phyloP scores from a whole-genome alignment of 2,329 filamentous ascomycete species.

The Sporothrix brunneoviolacea region DNA sequence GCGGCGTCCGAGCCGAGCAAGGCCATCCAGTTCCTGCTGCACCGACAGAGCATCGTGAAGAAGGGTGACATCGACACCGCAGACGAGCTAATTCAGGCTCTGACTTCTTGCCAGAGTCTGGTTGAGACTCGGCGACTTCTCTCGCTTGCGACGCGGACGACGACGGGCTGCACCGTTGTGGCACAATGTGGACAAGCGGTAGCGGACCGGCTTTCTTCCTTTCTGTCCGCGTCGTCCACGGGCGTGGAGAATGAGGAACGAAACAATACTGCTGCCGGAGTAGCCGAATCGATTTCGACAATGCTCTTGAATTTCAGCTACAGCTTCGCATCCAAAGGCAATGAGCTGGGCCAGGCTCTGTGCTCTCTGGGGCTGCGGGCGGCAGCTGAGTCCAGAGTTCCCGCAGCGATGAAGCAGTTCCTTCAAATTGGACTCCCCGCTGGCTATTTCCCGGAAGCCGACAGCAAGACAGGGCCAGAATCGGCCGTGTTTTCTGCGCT shows the following conservation, averaged over 20 bases:
- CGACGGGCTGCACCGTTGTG: conserved; percentile 17
- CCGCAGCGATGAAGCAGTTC: conserved; percentile 18
- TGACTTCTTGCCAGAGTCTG: conserved; percentile 16
- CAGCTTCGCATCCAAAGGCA: conserved; percentile 23
- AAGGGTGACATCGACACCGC: not conserved
- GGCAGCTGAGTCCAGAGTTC: conserved; percentile 12
- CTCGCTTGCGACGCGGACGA: conserved; percentile 16
- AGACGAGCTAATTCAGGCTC: conserved; percentile 9
- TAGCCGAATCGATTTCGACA: conserved; percentile 12
- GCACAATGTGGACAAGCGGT: not conserved
- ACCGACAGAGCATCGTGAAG: conserved; percentile 17
- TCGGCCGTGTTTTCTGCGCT: not conserved
- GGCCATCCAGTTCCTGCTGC: conserved; percentile 24
- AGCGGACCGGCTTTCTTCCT: not conserved
- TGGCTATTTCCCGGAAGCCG: not conserved
- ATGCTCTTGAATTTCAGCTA: conserved; percentile 37
- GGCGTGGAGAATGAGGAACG: too few species aligned
- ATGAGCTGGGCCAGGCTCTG: conserved; percentile 11
- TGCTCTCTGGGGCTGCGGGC: conserved; percentile 18
- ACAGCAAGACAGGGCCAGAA: not conserved
- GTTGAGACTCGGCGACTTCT: conserved; percentile 23
- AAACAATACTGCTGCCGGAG: too few species aligned
- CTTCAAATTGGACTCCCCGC: conserved; percentile 12
- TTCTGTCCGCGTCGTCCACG: not conserved
- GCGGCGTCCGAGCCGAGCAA: conserved; percentile 15